Base-by-base conservation (phyloP, 2,329 filamentous ascomycete species). In the Neurospora sp. region DNA sequence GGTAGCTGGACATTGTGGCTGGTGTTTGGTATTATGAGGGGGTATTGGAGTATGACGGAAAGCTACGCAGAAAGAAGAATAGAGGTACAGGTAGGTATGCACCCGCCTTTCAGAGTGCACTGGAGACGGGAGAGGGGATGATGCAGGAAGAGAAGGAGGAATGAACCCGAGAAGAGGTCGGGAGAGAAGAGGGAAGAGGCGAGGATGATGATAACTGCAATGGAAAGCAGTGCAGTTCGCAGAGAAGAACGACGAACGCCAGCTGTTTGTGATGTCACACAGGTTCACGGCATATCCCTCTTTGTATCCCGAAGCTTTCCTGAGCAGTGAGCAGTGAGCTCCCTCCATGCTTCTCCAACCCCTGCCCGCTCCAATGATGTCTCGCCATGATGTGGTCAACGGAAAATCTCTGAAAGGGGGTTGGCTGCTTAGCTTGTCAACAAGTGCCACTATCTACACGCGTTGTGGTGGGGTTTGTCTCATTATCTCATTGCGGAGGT, bases 1-100 rank as follows among this genome's bases (percentile, higher is more conserved):
- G 70, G 39, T 70, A 66, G 13, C 39, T 66, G 23, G 71, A 71
- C 73, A 75, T 75, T 62, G 68, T 68, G 52, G 52, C 23, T 52
- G 38, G 10, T 43, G 28, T 52, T n/a, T 4, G 38, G 58, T 19
- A 36, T 58, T 67, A 28, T 28, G 23, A 28, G 28, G 3, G 28
- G 3, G 3, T 28, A 28, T 28, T 28, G 28, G n/a, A 33, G 17
- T 68, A 66, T 38, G 38, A 68, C 42, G 39, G 67, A 68, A 36
- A 28, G 8, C 9, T 36, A 11, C 28, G 28, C 19, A 23, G 23
- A 8, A 19, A 17, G 23, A 58, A 28, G 6, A 4, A 15, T 6
- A 46, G 1, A 46, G 43, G 4, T 23, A 46, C 1, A 46, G 43
- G 4, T 23, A 28, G 11, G 19, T 23, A 33, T 33, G 23, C 28